Evolutionary conservation across 495 filamentous ascomycete species (phyloP).

Genomic region (Tuber brumale): DNA sequence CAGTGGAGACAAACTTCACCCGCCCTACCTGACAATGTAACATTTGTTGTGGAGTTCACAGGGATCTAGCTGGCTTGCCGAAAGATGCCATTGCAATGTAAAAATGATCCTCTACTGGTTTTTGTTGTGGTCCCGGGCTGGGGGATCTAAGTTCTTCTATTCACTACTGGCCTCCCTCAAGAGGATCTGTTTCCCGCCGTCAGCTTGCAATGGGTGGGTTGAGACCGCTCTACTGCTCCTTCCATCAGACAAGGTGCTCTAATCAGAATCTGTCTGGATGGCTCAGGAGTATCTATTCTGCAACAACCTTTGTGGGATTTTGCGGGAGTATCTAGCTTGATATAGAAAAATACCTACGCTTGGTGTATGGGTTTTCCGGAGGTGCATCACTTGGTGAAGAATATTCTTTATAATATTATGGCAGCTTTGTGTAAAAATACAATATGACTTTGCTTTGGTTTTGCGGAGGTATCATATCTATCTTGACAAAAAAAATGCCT

Average conservation of each 20-base stretch:
- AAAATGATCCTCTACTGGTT: no score
- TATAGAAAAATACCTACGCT: not conserved
- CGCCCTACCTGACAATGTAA: not conserved
- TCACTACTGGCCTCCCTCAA: not conserved
- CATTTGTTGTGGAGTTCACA: not conserved
- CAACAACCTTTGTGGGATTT: not conserved
- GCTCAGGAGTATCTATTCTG: not conserved
- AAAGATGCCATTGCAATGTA: no score
- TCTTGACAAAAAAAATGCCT: no score
- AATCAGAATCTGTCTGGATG: not conserved
- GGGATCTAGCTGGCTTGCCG: not conserved
- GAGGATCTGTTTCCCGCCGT: no score
- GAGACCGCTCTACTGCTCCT: not conserved
- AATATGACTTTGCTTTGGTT: not conserved
- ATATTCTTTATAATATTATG: no score
- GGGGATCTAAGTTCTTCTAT: not conserved
- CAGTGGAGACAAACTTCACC: not conserved
- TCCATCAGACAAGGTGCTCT: not conserved
- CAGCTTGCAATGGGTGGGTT: no score
- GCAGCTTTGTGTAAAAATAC: not conserved
- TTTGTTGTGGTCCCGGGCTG: not conserved
- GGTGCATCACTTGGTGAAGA: no score
- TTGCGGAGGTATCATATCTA: not conserved
- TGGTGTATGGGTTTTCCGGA: not conserved
- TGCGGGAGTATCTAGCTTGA: not conserved